Evolutionary conservation across 257 asterid genomes (phyloP).

Genomic region (Solanum sparsipilum): DNA sequence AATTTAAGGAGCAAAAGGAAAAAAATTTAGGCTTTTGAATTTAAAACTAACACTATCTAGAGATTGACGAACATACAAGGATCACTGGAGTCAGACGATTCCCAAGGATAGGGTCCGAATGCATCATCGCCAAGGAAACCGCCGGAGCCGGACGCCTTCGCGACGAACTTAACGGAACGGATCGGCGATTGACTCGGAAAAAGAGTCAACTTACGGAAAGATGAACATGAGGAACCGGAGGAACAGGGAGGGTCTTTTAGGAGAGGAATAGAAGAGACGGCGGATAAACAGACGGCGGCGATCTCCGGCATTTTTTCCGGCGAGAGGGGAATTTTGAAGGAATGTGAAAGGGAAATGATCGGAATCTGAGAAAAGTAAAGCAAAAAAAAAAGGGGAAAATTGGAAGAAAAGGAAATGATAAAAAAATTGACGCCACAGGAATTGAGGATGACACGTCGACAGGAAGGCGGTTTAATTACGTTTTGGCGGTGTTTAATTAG

Average conservation of each 20-base stretch:
- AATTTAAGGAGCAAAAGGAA: background rate
- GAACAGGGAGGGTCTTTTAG: slow-evolving; percentile 25
- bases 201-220: background rate
- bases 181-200: slow-evolving; percentile 13
- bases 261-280: slow-evolving; percentile 29
- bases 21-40: background rate
- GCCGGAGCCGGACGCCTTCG: slow-evolving; percentile 45
- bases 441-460: slow-evolving; percentile 21
- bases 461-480: slow-evolving; percentile 5
- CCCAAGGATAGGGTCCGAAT: slow-evolving; percentile 83
- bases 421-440: slow-evolving; percentile 38
- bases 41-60: background rate
- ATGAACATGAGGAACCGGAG: slow-evolving; percentile 16
- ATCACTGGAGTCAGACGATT: slow-evolving; percentile 36
- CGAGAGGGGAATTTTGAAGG: background rate
- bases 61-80: slow-evolving; percentile 27
- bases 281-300: slow-evolving; percentile 40
- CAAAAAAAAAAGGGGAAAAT: background rate
- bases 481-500: background rate
- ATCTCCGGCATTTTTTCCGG: slow-evolving; percentile 45
- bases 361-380: background rate
- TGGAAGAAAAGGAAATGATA: background rate
- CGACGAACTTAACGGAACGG: slow-evolving; percentile 23
- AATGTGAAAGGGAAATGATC: slow-evolving; percentile 5
- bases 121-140: slow-evolving; percentile 57